Evolutionary conservation across 2,329 filamentous ascomycete genomes (phyloP).

Genomic region (Madurella mycetomatis): DNA sequence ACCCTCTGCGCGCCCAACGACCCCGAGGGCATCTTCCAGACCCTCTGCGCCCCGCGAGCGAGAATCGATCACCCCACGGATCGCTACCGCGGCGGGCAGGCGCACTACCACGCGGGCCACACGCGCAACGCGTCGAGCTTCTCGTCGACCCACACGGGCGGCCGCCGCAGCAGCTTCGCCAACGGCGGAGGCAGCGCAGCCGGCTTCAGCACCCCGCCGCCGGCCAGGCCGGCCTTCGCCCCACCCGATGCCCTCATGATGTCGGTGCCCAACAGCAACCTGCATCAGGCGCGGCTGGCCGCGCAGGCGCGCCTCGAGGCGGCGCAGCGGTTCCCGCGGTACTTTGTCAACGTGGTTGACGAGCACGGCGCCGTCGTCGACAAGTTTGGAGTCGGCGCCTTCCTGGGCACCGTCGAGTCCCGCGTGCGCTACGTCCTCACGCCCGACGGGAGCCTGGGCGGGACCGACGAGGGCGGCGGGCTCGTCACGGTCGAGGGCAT

Average conservation of each 20-base stretch:
- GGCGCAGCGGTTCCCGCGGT: slow-evolving; percentile 49
- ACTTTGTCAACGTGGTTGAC: slow-evolving; percentile 54
- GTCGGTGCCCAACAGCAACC: slow-evolving; percentile 37
- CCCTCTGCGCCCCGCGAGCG: slow-evolving; percentile 60
- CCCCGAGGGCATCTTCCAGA: slow-evolving; percentile 64
- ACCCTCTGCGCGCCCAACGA: slow-evolving; percentile 63
- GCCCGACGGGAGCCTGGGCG: slow-evolving; percentile 53
- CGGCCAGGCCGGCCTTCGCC: slow-evolving; percentile 14
- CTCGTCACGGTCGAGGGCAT: slow-evolving; percentile 51
- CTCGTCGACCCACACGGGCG: slow-evolving; percentile 11
- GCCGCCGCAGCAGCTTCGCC: slow-evolving; percentile 2
- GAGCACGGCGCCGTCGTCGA: slow-evolving; percentile 49
- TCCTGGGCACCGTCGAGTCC: slow-evolving; percentile 56
- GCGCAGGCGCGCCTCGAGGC: slow-evolving; percentile 63
- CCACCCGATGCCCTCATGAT: slow-evolving; percentile 11
- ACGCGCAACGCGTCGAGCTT: slow-evolving; percentile 15
- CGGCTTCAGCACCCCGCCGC: slow-evolving; percentile 1
- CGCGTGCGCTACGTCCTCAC: slow-evolving; percentile 56
- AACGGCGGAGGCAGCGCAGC: slow-evolving; percentile 2
- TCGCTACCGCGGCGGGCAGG: slow-evolving; percentile 36
- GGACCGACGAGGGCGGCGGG: slow-evolving; percentile 52
- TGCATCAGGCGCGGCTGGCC: slow-evolving; percentile 51
- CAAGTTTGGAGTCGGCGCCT: slow-evolving; percentile 54
- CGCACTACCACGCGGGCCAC: slow-evolving; percentile 8
- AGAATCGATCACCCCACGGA: slow-evolving; percentile 50